Percentiles rank a stretch among this genome's conserved stretches.
These are phyloP conservation scores for Aspergillus hortae DNA, from an alignment of 2,329 filamentous ascomycete genomes.

Conservation along the genomic window DNA sequence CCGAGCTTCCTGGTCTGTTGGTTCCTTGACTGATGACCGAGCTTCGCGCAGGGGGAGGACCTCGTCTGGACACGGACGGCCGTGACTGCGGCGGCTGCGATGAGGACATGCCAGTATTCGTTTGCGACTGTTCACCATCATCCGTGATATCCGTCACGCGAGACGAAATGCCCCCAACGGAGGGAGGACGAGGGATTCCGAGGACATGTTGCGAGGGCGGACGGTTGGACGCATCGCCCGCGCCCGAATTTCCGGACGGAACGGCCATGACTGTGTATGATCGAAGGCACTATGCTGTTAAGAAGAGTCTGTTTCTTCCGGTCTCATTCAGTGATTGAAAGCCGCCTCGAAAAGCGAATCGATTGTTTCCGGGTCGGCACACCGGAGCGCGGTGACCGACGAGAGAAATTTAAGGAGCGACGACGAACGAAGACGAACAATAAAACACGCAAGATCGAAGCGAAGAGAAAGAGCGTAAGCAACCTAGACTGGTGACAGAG, in stretches of 20 bases:
- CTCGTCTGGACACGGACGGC: conserved; percentile 56
- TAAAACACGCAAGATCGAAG: conserved; percentile 1
- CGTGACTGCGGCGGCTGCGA: conserved; percentile 54
- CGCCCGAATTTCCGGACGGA: conserved; percentile 27
- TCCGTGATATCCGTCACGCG: conserved; percentile 65
- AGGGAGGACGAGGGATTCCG: conserved; percentile 50
- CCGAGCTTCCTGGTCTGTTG: conserved; percentile 52
- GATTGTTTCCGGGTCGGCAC: background rate
- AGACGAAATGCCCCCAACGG: conserved; percentile 57
- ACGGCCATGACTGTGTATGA: conserved; percentile 19
- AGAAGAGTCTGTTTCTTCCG: background rate
- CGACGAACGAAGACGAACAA: conserved; percentile 4
- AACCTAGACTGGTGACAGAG: conserved; percentile 7
- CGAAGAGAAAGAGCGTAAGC: conserved; percentile 17
- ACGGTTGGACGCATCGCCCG: conserved; percentile 37
- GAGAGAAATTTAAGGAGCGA: conserved; percentile 13
- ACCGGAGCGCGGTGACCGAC: background rate
- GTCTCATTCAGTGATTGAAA: background rate
- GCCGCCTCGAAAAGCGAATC: background rate
- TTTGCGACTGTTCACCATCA: conserved; percentile 45
- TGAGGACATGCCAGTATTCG: conserved; percentile 47
- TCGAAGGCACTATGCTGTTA: background rate
- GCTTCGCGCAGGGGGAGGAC: conserved; percentile 38
- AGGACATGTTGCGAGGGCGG: conserved; percentile 42
- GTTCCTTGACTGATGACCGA: conserved; percentile 39